These are phyloP conservation scores for Cordyceps pruinosa DNA, from an alignment of 2,329 filamentous ascomycete genomes.

Conservation along the genomic window DNA sequence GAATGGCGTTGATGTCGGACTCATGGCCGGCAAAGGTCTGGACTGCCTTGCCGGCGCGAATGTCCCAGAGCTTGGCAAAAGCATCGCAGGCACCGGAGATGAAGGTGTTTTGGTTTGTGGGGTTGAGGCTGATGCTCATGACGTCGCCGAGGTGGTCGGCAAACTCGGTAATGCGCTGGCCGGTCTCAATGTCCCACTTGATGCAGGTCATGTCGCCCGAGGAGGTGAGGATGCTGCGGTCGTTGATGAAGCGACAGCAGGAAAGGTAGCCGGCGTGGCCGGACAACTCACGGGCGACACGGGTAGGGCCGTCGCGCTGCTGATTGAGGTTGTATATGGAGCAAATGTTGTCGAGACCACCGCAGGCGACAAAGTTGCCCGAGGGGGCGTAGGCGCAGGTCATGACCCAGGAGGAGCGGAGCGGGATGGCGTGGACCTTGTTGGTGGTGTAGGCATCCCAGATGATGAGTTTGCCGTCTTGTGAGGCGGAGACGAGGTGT, in stretches of 20 bases:
- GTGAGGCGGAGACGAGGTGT: conserved; percentile 94
- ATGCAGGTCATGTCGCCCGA: conserved; percentile 99
- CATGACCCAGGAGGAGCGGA: conserved; percentile 99
- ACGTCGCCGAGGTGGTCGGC: conserved; percentile 97
- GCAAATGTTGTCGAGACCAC: conserved; percentile 98
- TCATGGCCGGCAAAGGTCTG: conserved; percentile 98
- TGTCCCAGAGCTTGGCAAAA: conserved; percentile 98
- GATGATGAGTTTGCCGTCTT: conserved; percentile 98
- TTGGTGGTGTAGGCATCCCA: conserved; percentile 99
- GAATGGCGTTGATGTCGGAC: conserved; percentile 98
- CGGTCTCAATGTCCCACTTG: conserved; percentile 99
- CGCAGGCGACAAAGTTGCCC: conserved; percentile 96
- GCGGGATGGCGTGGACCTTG: conserved; percentile 96
- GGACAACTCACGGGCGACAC: conserved; percentile 90
- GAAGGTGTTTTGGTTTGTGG: conserved; percentile 97
- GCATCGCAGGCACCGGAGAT: conserved; percentile 98
- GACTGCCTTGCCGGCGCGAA: conserved; percentile 93
- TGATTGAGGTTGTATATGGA: conserved; percentile 99
- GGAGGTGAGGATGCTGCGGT: conserved; percentile 93
- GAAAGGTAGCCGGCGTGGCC: conserved; percentile 96
- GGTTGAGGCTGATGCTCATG: conserved; percentile 99
- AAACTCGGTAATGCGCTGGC: conserved; percentile 94
- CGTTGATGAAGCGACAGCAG: conserved; percentile 98
- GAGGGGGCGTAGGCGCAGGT: conserved; percentile 98
- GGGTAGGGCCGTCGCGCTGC: conserved; percentile 87